Conservation (phyloP, 2,329 filamentous ascomycete genomes). For the Sporothrix pseudoabietina region DNA sequence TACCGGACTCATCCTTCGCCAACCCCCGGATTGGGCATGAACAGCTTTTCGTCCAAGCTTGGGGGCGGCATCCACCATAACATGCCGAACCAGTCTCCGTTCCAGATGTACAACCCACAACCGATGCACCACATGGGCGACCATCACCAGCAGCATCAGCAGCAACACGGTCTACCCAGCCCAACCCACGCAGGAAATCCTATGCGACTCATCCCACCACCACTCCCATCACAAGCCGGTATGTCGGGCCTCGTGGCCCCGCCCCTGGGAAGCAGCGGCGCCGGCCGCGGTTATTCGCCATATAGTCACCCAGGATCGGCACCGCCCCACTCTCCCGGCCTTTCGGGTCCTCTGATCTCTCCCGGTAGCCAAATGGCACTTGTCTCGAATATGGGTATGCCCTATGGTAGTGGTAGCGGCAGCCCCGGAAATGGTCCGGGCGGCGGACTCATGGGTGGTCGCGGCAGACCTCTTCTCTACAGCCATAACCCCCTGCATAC, state of each 20-base stretch:
- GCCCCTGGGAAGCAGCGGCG: conserved; percentile 3
- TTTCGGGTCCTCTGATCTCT: conserved; percentile 30
- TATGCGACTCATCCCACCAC: conserved; percentile 32
- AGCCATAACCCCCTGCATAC: conserved; percentile 35
- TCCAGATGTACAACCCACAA: conserved; percentile 27
- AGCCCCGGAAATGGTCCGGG: neutral
- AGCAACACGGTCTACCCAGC: conserved; percentile 26
- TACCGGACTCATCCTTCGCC: conserved; percentile 27
- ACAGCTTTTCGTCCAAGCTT: conserved; percentile 24
- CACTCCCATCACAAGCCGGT: conserved; percentile 27
- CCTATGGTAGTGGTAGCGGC: conserved; percentile 15
- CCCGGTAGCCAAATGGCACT: conserved; percentile 30
- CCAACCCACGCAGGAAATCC: conserved; percentile 21
- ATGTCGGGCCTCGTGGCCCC: conserved; percentile 27
- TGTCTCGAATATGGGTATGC: conserved; percentile 26
- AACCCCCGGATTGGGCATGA: conserved; percentile 19
- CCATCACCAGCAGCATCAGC: conserved; percentile 26
- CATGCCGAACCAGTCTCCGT: conserved; percentile 20
- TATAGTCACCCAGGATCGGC: conserved; percentile 19
- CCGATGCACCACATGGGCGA: conserved; percentile 22
- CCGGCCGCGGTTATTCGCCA: conserved; percentile 19
- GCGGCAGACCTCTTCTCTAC: conserved; percentile 29
- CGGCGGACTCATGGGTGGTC: neutral
- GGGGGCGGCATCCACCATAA: conserved; percentile 8
- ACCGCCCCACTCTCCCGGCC: conserved; percentile 27